phyloP scores from a whole-genome alignment of 2,329 filamentous ascomycete species.

The Ophiostoma populinum region DNA sequence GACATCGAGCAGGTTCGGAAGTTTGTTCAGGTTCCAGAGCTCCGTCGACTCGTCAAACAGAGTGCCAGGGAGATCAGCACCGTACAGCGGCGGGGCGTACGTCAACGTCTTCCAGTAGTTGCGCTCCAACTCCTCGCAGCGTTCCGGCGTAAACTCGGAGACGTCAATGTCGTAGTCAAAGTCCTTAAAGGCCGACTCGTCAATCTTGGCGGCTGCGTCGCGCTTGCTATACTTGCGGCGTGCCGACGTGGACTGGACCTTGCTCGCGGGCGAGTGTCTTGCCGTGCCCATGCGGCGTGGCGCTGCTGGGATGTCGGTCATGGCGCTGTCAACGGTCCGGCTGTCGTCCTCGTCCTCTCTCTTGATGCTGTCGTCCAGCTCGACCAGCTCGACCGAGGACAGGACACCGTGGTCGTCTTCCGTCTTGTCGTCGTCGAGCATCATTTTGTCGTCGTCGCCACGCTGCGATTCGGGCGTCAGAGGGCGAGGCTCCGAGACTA shows the following conservation, averaged over 20 bases:
- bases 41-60: conserved; percentile 77
- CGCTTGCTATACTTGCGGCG: conserved; percentile 72
- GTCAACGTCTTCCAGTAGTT: conserved; percentile 96
- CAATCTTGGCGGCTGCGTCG: conserved; percentile 61
- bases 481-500: conserved; percentile 29
- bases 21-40: conserved; percentile 84
- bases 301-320: conserved; percentile 13
- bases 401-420: conserved; percentile 20
- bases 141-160: conserved; percentile 75
- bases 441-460: conserved; percentile 10
- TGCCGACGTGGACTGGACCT: conserved; percentile 64
- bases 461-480: conserved; percentile 39
- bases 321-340: conserved; percentile 2
- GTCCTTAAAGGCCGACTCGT: conserved; percentile 76
- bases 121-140: conserved; percentile 86
- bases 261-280: conserved; percentile 31
- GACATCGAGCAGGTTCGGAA: conserved; percentile 85
- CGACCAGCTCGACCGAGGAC: conserved; percentile 32
- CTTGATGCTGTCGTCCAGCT: conserved; percentile 20
- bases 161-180: conserved; percentile 84
- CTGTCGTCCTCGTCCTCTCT: conserved; percentile 28
- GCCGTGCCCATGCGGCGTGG: conserved; percentile 31
- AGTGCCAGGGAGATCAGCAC: conserved; percentile 89
- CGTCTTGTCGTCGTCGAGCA: conserved; percentile 14
- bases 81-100: conserved; percentile 87